These are phyloP conservation scores for Camelina sativa DNA, from an alignment of 345 rosid genomes.

Conservation along the genomic window DNA sequence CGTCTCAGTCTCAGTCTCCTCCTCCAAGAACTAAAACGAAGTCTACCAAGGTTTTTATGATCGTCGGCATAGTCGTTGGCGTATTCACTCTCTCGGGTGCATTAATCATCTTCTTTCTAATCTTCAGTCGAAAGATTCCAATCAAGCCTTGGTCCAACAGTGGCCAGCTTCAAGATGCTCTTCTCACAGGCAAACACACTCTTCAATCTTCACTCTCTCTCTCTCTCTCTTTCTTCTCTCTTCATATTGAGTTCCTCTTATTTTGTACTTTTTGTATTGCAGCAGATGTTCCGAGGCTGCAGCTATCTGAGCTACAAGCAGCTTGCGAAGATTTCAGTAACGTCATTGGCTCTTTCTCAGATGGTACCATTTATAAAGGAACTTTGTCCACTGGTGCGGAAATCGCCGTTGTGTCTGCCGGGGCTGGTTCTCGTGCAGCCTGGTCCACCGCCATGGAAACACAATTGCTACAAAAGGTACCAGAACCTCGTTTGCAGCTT, in stretches of 20 bases:
- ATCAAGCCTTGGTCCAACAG: conserved; percentile 90
- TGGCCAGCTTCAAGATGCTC: conserved; percentile 86
- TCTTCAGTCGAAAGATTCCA: conserved; percentile 59
- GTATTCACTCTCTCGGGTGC: conserved; percentile 47
- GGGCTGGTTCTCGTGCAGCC: conserved; percentile 51
- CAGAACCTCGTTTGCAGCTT: background rate
- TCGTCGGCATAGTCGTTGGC: conserved; percentile 45
- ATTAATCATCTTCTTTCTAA: conserved; percentile 49
- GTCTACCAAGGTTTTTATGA: conserved; percentile 13
- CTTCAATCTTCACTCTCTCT: conserved; percentile 11
- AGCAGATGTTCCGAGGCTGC: conserved; percentile 82
- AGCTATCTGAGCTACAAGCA: conserved; percentile 81
- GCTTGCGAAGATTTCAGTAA: conserved; percentile 99
- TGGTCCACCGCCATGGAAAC: conserved; percentile 81
- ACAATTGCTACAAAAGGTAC: conserved; percentile 82
- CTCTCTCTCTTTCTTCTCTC: background rate
- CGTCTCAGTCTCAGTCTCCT: background rate
- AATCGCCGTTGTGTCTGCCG: conserved; percentile 72
- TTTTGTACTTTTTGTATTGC: conserved; percentile 2
- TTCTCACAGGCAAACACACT: conserved; percentile 66
- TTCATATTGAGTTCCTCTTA: conserved; percentile 3
- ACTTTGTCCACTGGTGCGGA: conserved; percentile 92
- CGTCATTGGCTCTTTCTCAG: conserved; percentile 74
- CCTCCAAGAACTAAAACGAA: conserved; percentile 16
- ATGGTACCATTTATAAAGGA: conserved; percentile 81